phyloP scores from a whole-genome alignment of 257 asterid genomes.

The Nemophila menziesii region DNA sequence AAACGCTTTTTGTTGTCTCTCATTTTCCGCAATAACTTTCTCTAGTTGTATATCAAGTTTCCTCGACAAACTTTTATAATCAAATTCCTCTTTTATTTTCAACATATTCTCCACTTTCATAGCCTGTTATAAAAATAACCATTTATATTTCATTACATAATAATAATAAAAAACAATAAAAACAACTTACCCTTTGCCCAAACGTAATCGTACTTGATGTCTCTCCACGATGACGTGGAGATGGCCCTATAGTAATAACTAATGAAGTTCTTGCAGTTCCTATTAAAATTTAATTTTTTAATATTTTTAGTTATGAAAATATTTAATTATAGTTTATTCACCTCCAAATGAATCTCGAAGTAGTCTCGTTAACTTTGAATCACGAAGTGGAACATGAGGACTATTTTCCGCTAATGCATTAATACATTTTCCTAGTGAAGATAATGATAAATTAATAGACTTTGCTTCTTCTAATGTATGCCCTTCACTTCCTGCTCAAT shows the following conservation, averaged over 20 bases:
- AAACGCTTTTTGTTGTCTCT: conserved; percentile 63
- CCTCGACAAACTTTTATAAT: conserved; percentile 77
- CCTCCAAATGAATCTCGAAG: conserved; percentile 98
- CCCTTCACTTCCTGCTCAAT: conserved; percentile 70
- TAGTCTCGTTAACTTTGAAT: conserved; percentile 83
- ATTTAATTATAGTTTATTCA: too few species aligned
- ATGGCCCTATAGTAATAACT: conserved; percentile 73
- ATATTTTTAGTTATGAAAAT: background rate
- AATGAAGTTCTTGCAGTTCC: conserved; percentile 91
- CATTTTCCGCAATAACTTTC: conserved; percentile 67
- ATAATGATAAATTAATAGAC: conserved; percentile 77
- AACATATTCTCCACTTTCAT: conserved; percentile 90
- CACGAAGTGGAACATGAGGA: conserved; percentile 86
- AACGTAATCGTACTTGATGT: conserved; percentile 79
- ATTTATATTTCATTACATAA: background rate
- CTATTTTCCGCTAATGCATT: conserved; percentile 94
- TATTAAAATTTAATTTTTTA: conserved; percentile 1
- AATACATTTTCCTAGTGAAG: conserved; percentile 85
- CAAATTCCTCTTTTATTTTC: conserved; percentile 76
- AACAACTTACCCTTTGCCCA: conserved; percentile 77
- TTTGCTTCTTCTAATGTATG: conserved; percentile 79
- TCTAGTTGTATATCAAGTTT: conserved; percentile 67
- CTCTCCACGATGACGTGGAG: conserved; percentile 86
- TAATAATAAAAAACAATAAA: too few species aligned
- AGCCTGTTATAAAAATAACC: conserved; percentile 37